These are phyloP conservation scores for Fusarium sp. DNA, from an alignment of 2,329 filamentous ascomycete species.

Conservation along the genomic window DNA sequence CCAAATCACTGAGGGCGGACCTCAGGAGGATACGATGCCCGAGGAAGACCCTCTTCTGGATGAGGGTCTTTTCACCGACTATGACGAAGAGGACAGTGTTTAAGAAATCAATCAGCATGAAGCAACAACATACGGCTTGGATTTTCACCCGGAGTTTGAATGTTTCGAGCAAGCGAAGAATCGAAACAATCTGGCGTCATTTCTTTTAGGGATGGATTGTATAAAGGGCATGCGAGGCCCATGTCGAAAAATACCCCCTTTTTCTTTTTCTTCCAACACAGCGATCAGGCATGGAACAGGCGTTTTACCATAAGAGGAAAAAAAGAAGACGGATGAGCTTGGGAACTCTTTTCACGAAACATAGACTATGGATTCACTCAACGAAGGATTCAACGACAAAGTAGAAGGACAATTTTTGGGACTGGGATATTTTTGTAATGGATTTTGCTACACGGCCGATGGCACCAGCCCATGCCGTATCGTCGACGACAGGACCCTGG, in stretches of 20 bases:
- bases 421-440: conserved; percentile 35
- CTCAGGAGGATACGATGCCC: conserved; percentile 55
- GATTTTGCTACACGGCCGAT: conserved; percentile 28
- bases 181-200: conserved; percentile 43
- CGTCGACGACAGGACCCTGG: conserved; percentile 27
- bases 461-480: conserved; percentile 20
- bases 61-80: conserved; percentile 49
- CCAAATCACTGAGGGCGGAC: conserved; percentile 76
- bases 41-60: conserved; percentile 56
- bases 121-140: conserved; percentile 24
- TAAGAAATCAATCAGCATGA: conserved; percentile 32
- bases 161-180: conserved; percentile 37
- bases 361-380: conserved; percentile 41
- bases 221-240: conserved; percentile 33
- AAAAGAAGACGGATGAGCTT: conserved; percentile 36
- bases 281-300: conserved; percentile 41
- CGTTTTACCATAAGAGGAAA: conserved; percentile 39
- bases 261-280: conserved; percentile 36
- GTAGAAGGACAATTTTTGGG: conserved; percentile 30
- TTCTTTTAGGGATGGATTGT: conserved; percentile 43
- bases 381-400: conserved; percentile 34
- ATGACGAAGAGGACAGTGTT: conserved; percentile 51
- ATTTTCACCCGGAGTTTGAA: conserved; percentile 38
- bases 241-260: conserved; percentile 38
- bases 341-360: conserved; percentile 39